Base-by-base conservation (phyloP, 176 grass and related monocot genomes). In the Raddia guianensis region DNA sequence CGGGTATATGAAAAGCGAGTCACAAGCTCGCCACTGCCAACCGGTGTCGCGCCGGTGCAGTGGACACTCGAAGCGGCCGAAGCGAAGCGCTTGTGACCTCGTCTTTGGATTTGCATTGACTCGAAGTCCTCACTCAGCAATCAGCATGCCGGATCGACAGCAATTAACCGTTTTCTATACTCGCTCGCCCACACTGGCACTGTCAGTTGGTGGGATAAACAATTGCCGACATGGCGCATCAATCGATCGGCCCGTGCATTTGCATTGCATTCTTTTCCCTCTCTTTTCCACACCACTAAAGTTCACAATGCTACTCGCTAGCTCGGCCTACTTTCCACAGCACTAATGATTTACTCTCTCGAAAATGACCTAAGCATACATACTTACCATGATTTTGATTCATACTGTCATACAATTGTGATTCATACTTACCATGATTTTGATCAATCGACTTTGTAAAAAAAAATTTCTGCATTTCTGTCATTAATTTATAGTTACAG, bases 151-250 rank as follows among this genome's bases (percentile, higher is more conserved):
- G 37, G 37, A 40, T 40, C 4, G 37, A 2, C 52, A 68, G 54
- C 43, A 14, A 59, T 37, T 69, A 15, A 20, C 32, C 5, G 3
- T 8, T 60, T 69, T 49, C 62, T 61, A 27, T 1, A 40, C 5
- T 19, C 15, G n/a, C 40, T 57, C 64, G n/a, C 70, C 70, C 20
- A 42, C 33, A 65, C 50, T 75, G 54, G n/a, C 35, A 18, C 15
- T 32, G 5, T 13, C 10, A 15, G 19, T 35, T 5, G n/a, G 9
- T 34, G 75, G 7, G 7, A 49, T 77, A 77, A 84, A 75, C 70
- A 52, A 81, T 13, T 69, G 63, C 63, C 71, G 85, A 87, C 85
- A 68, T 81, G 5, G 4, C 12, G 6, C 10, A 9, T n/a, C 5
- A 6, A 18, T 60, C 53, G 9, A 18, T 70, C 53, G 6, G 21